phyloP scores from a whole-genome alignment of 1,284 basidiomycete species.

The Ustilago nuda region DNA sequence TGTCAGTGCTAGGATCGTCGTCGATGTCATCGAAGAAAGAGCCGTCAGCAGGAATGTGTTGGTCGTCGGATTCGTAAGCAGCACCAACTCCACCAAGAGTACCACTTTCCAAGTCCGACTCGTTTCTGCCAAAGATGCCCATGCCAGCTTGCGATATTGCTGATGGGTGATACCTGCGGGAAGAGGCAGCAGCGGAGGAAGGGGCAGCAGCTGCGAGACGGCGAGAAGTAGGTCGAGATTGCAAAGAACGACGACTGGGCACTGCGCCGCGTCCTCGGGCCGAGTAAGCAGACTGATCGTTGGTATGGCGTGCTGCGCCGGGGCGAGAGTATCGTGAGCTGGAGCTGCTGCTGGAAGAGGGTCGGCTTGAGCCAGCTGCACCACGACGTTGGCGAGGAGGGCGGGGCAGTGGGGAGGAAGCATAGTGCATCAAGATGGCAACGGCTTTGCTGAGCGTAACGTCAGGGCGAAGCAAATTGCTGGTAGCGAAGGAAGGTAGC shows the following conservation, averaged over 20 bases:
- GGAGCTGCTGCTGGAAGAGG: conserved; percentile 18
- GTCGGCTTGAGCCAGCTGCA: conserved; percentile 8
- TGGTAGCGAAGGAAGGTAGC: conserved; percentile 43
- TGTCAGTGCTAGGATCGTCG: conserved; percentile 1
- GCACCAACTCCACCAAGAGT: conserved; percentile 56
- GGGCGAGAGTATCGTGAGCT: conserved; percentile 13
- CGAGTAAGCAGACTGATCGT: conserved; percentile 2
- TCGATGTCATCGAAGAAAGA: conserved; percentile 12
- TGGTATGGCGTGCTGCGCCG: neutral
- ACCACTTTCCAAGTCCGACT: conserved; percentile 53
- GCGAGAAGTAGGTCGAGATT: conserved; percentile 7
- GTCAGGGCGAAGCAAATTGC: conserved; percentile 54
- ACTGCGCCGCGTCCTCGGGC: conserved; percentile 10
- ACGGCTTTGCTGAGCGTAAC: conserved; percentile 63
- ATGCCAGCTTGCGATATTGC: conserved; percentile 28
- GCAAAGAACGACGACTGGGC: conserved; percentile 6
- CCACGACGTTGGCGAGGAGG: conserved; percentile 24
- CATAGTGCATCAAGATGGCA: conserved; percentile 47
- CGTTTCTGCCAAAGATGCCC: conserved; percentile 54
- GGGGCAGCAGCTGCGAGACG: neutral
- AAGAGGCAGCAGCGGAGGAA: conserved; percentile 3
- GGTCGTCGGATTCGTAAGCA: conserved; percentile 41
- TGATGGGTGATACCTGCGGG: conserved; percentile 9
- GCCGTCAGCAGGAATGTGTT: neutral
- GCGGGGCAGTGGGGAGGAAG: conserved; percentile 35